Conservation (phyloP, 2,329 filamentous ascomycete genomes). For the Microcyclosporella mali region DNA sequence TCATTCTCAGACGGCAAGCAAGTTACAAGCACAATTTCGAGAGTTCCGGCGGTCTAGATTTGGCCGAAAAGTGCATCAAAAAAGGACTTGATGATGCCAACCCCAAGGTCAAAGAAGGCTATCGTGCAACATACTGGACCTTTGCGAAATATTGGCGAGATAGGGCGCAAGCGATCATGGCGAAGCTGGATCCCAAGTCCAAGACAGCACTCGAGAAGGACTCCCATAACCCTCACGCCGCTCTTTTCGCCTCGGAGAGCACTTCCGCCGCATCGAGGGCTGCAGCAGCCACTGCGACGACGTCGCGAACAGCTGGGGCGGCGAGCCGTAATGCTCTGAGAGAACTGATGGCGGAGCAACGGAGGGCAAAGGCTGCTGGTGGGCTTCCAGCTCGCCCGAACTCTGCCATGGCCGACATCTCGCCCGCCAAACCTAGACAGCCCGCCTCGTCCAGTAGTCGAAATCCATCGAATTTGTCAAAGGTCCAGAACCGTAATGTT, state of each 20-base stretch:
- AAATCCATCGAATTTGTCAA: constrained; percentile 26
- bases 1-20: constrained; percentile 68
- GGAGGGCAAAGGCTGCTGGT: constrained; percentile 57
- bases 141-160: constrained; percentile 73
- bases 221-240: constrained; percentile 66
- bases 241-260: constrained; percentile 41
- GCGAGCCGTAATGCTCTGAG: constrained; percentile 58
- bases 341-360: constrained; percentile 67
- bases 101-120: constrained; percentile 79
- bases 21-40: constrained; percentile 78
- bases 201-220: constrained; percentile 78
- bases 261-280: constrained; percentile 24
- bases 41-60: constrained; percentile 72
- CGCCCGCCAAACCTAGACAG: constrained; percentile 39
- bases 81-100: constrained; percentile 87
- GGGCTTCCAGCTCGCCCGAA: constrained; percentile 49
- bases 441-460: constrained; percentile 19
- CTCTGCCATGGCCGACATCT: constrained; percentile 51
- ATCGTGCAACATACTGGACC: constrained; percentile 78
- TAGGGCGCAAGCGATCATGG: constrained; percentile 71
- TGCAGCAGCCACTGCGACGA: constrained; percentile 7
- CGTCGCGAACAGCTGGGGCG: constrained; percentile 33
- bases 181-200: constrained; percentile 68
- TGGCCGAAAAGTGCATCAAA: constrained; percentile 81
- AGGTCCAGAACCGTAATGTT: constrained; percentile 24